Percentiles rank a stretch among this genome's conserved stretches.
Conservation (phyloP, 371 early-diverging fungal genomes). For the Vittaforma corneae region DNA sequence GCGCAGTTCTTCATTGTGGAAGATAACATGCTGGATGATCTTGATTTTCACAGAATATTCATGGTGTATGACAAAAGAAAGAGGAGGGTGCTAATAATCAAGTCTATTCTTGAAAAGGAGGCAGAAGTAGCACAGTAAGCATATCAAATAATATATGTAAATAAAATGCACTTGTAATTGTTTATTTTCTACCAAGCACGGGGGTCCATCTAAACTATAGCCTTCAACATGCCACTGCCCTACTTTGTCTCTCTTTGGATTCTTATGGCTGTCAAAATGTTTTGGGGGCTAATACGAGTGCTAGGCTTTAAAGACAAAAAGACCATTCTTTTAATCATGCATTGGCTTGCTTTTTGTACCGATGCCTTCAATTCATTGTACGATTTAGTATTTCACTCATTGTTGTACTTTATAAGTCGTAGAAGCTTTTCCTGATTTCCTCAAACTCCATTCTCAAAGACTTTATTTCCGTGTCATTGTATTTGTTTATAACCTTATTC, state of each 20-base stretch:
- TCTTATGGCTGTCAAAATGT: no score
- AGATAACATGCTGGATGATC: slow-evolving; percentile 1
- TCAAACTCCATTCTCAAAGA: slow-evolving; percentile 19
- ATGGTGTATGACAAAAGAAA: slow-evolving; percentile 26
- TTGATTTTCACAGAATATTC: slow-evolving; percentile 1
- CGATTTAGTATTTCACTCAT: background rate
- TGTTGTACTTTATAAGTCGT: background rate
- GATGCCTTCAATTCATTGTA: background rate
- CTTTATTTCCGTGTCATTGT: background rate
- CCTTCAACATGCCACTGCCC: no score
- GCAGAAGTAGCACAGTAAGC: no score
- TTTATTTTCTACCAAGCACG: no score
- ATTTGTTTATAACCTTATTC: background rate
- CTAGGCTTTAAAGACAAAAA: no score
- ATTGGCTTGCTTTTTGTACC: background rate
- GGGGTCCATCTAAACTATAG: no score
- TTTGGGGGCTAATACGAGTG: no score
- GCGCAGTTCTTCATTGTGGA: slow-evolving; percentile 20
- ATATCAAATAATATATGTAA: slow-evolving; percentile 2
- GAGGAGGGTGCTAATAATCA: slow-evolving; percentile 33
- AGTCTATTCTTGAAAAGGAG: no score
- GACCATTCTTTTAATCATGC: background rate
- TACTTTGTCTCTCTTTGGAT: no score
- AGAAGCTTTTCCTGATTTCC: slow-evolving; percentile 14
- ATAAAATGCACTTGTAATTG: background rate